Evolutionary conservation across 2,329 filamentous ascomycete genomes (phyloP).

Genomic region (Harringtonia aguacate): DNA sequence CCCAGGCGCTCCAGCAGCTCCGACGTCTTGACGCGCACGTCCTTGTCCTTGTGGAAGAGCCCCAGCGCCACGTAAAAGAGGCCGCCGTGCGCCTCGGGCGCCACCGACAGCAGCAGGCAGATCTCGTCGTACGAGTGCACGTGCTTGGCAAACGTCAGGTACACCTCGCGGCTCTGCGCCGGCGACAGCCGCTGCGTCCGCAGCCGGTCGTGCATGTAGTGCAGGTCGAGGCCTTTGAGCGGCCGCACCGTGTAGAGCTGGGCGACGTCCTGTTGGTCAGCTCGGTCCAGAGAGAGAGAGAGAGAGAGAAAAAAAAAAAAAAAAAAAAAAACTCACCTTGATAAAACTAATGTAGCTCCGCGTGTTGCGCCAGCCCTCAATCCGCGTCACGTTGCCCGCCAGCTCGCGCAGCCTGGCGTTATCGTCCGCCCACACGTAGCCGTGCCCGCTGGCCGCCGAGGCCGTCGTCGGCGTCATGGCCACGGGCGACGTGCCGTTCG

Average conservation of each 20-base stretch:
- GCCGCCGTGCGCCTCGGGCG: slow-evolving; percentile 76
- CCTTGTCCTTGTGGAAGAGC: slow-evolving; percentile 77
- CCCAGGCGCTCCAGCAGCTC: slow-evolving; percentile 73
- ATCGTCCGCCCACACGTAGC: slow-evolving; percentile 91
- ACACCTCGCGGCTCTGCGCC: slow-evolving; percentile 71
- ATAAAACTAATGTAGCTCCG: slow-evolving; percentile 94
- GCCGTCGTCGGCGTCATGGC: background rate
- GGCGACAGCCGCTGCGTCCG: slow-evolving; percentile 70
- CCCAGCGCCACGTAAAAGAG: slow-evolving; percentile 87
- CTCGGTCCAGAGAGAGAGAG: background rate
- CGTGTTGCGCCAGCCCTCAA: slow-evolving; percentile 95
- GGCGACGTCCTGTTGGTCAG: slow-evolving; percentile 44
- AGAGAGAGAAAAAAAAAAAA: background rate
- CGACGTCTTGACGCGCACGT: slow-evolving; percentile 67
- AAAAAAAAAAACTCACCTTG: slow-evolving; percentile 41
- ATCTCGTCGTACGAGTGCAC: slow-evolving; percentile 77
- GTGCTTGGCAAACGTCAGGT: slow-evolving; percentile 65
- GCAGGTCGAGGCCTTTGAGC: slow-evolving; percentile 72
- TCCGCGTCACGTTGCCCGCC: slow-evolving; percentile 80
- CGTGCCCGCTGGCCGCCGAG: slow-evolving; percentile 49
- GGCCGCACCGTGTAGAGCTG: slow-evolving; percentile 54
- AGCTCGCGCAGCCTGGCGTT: slow-evolving; percentile 71
- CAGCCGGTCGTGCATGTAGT: slow-evolving; percentile 86
- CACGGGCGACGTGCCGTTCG: background rate
- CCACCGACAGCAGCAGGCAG: slow-evolving; percentile 69